These are phyloP conservation scores for Helenozyma rhizophorensis DNA, from an alignment of 805 yeast genomes.

Conservation along the genomic window DNA sequence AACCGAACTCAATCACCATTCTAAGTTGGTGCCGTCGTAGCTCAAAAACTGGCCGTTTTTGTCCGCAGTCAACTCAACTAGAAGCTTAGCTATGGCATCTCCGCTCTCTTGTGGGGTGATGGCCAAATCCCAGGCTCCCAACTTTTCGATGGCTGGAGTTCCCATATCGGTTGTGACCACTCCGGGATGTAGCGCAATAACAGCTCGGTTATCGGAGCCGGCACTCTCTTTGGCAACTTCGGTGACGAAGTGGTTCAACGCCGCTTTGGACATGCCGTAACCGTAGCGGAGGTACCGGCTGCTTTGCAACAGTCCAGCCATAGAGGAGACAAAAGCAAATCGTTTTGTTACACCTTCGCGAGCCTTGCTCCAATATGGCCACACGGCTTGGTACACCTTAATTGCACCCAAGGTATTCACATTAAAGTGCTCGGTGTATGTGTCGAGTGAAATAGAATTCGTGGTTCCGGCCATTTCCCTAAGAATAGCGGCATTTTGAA, in stretches of 20 bases:
- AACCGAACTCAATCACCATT: too few relatives aligned
- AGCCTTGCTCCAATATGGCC: conserved; percentile 20
- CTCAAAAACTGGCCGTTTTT: too few relatives aligned
- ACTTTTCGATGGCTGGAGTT: too few relatives aligned
- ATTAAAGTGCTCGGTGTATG: conserved; percentile 9
- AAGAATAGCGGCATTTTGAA: conserved; percentile 21
- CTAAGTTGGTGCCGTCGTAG: too few relatives aligned
- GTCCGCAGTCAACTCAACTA: too few relatives aligned
- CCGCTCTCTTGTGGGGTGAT: too few relatives aligned
- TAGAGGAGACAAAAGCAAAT: conserved; percentile 22
- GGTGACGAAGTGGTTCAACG: conserved; percentile 26
- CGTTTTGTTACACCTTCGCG: conserved; percentile 12
- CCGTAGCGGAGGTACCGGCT: conserved; percentile 16
- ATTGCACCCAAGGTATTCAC: conserved; percentile 30
- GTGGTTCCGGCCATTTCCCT: conserved; percentile 3
- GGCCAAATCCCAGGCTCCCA: too few relatives aligned
- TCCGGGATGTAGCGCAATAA: too few relatives aligned
- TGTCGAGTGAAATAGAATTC: conserved; percentile 1
- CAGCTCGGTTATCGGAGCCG: background rate
- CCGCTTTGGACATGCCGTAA: conserved; percentile 37
- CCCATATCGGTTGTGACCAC: too few relatives aligned
- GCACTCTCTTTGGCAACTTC: conserved; percentile 4
- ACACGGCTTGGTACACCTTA: conserved; percentile 19
- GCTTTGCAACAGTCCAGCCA: conserved; percentile 19
- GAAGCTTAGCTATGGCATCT: too few relatives aligned